Evolutionary conservation across 78 protist genomes (phyloP).

Genomic region (Cavenderia fasciculata): DNA sequence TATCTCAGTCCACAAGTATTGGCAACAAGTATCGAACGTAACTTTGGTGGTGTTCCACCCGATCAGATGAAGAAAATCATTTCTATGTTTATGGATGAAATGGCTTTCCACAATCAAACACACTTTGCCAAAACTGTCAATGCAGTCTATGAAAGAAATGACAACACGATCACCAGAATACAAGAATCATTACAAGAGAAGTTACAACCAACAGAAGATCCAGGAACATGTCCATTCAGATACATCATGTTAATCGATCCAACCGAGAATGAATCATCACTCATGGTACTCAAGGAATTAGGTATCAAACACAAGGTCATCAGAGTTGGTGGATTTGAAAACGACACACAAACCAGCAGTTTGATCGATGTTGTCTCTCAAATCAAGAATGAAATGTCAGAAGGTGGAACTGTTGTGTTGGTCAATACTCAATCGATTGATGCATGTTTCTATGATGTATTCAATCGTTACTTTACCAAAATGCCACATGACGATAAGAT

Average conservation of each 20-base stretch:
- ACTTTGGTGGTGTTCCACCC: slow-evolving; percentile 57
- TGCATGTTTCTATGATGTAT: slow-evolving; percentile 77
- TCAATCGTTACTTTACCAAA: slow-evolving; percentile 42
- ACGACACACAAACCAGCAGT: slow-evolving; percentile 14
- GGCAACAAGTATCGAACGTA: slow-evolving; percentile 17
- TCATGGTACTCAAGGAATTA: slow-evolving; percentile 35
- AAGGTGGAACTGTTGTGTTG: slow-evolving; percentile 67
- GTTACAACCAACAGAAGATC: not conserved
- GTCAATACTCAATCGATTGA: slow-evolving; percentile 59
- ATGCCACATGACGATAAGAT: not conserved
- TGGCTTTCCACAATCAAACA: slow-evolving; percentile 4
- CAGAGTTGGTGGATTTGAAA: slow-evolving; percentile 73
- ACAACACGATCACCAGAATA: slow-evolving; percentile 19
- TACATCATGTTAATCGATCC: slow-evolving; percentile 64
- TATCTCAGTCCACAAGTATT: not conserved
- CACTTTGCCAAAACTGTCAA: not conserved
- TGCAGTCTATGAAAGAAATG: not conserved
- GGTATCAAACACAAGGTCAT: slow-evolving; percentile 14
- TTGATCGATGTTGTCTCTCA: slow-evolving; percentile 19
- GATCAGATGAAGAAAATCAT: not conserved
- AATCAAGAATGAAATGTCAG: slow-evolving; percentile 39
- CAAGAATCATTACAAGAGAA: not conserved
- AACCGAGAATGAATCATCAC: slow-evolving; percentile 55
- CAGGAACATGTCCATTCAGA: slow-evolving; percentile 23
- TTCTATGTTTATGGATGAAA: too few species aligned